Base-by-base conservation (phyloP, 352 stramenopile genomes). In the Globisporangium megalacanthum region DNA sequence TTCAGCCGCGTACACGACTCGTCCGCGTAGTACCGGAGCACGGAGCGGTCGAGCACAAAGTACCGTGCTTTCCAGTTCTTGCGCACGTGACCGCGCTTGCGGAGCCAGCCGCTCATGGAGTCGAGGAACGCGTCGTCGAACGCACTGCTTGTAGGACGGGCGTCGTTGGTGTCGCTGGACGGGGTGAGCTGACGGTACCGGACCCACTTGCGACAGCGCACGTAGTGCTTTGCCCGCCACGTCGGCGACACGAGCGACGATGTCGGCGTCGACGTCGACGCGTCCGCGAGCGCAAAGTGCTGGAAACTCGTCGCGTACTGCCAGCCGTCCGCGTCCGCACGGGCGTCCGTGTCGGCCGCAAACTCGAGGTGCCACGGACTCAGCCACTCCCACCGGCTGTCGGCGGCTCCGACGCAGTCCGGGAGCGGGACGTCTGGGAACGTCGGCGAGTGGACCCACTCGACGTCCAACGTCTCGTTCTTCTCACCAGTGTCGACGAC, bases 51-150 rank as follows among this genome's bases (percentile, higher is more conserved):
- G 25, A 91, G 56, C 25, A 91, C 81, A 58, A 91, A 91, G 57
- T 83, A 91, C 10, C 81, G 76, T 22, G 65, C 62, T 52, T 91
- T 91, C 81, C 81, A 91, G 60, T 88, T 91, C 65, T 91, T 89
- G 0, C 78, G 75, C 6, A 86, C 74, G 22, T 91, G 81, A 1
- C 78, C 81, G 7, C 77, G 68, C 52, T 91, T 91, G 2, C 68
- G 62, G 9, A 91, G 63, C 81, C 81, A 91, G 5, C 81, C 81
- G 22, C 73, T 75, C 72, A 87, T 89, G 0, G 75, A 84, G 49
- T 91, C 81, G 10, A 91, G 52, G 52, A 86, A 87, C 10, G 77
- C 62, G 45, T 88, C 81, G 48, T 91, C 81, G 58, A 89, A 87
- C 9, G 79, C 70, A 46, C 65, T 77, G 6, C 54, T 49, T 4